Evolutionary conservation across 1,284 basidiomycete species (phyloP).

Genomic region (Paramarasmius palmivorus): DNA sequence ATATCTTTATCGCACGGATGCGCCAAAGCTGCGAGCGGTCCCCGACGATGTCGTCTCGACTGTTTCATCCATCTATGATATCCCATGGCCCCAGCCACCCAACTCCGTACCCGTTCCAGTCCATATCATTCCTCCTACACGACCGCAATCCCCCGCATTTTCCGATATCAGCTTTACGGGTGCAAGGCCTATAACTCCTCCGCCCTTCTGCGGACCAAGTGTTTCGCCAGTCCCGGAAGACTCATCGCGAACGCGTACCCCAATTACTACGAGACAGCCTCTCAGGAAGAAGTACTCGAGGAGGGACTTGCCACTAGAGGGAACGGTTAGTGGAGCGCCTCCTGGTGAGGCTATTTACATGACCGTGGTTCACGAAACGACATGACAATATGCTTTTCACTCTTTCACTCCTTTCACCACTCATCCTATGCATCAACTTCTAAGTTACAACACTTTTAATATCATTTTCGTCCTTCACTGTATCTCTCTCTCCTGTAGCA

Average conservation of each 20-base stretch:
- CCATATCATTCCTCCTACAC: neutral
- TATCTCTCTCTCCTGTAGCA: too few species aligned
- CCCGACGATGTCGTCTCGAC: constrained; percentile 25
- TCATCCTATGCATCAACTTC: too few species aligned
- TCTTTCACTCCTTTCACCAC: neutral
- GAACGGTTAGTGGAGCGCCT: neutral
- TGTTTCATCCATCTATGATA: constrained; percentile 33
- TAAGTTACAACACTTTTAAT: too few species aligned
- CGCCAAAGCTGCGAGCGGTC: constrained; percentile 12
- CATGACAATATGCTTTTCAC: constrained; percentile 1
- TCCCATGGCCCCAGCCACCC: constrained; percentile 32
- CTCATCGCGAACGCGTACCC: neutral
- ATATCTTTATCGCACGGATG: constrained; percentile 5
- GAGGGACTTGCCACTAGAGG: neutral
- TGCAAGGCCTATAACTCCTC: neutral
- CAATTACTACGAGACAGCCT: neutral
- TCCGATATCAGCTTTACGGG: constrained; percentile 8
- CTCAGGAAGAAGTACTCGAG: neutral
- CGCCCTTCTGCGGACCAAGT: constrained; percentile 11
- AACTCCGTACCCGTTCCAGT: constrained; percentile 5
- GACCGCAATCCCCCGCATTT: constrained; percentile 10
- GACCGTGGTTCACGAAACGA: constrained; percentile 41
- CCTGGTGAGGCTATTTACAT: constrained; percentile 33
- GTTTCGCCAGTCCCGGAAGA: neutral
- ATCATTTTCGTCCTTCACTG: too few species aligned